Base-by-base conservation (phyloP, 2,329 filamentous ascomycete genomes). In the Rutstroemia sp. region DNA sequence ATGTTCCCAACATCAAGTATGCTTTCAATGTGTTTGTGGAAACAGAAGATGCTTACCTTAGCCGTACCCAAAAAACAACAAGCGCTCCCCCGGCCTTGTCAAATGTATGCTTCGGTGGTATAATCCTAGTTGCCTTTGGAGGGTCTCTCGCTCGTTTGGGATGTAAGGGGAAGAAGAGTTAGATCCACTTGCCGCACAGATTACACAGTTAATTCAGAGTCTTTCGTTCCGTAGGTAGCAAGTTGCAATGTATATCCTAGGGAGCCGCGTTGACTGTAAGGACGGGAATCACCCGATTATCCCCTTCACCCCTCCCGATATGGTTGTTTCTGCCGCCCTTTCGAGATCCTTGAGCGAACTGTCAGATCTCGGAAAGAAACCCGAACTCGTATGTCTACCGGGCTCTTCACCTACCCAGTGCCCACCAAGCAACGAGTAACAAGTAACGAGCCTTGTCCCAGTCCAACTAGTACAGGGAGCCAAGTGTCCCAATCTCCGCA, bases 1-100 rank as follows among this genome's bases (percentile, higher is more conserved):
- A 55, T 56, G 58, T 60, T 44, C 48, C 47, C 52, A 56, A 39
- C 54, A 46, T 16, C 34, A 49, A 48, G 45, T 42, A 10, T 44
- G 23, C 21, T 55, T 50, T 53, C 51, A 47, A 47, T 56, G 42
- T 45, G 48, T 45, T 52, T 51, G 59, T 57, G 58, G 58, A 61
- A 53, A 56, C 47, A 34, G 19, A 55, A 47, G 27, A 38, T 46
- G 51, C 39, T 47, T 48, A 48, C 41, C 52, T 45, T 49, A 56
- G 30, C 16, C 52, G 45, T 30, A 44, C 16, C 34, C 45, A 41
- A 37, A 49, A 34, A 46, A 45, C 56, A 37, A 42, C 17, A 9
- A 42, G 19, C 52, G 49, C 51, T 58, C 62, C 60, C 42, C 54
- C 23, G 45, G 51, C 51, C 44, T 54, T 51, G 58, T 64, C 56